phyloP scores from a whole-genome alignment of 2,329 filamentous ascomycete genomes.

The Sarocladium brachiariae region DNA sequence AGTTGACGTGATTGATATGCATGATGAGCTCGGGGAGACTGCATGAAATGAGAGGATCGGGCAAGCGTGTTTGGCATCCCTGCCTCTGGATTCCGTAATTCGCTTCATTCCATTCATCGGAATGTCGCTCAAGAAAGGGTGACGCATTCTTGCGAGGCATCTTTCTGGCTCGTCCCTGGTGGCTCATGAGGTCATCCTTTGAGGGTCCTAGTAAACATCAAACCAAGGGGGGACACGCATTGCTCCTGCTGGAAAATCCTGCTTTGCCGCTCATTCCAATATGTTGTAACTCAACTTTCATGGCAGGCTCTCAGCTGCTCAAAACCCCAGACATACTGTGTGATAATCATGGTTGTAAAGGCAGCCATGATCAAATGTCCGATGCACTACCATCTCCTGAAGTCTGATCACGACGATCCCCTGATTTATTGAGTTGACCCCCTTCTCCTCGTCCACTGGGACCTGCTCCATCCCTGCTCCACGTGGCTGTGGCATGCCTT shows the following conservation, averaged over 20 bases:
- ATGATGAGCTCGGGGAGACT: neutral
- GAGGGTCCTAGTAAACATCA: neutral
- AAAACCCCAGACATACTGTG: too few relatives aligned
- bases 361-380: neutral
- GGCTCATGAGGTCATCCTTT: slow-evolving; percentile 5
- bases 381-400: neutral
- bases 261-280: too few relatives aligned
- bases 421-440: neutral
- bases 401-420: slow-evolving; percentile 7
- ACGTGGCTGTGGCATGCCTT: slow-evolving; percentile 3
- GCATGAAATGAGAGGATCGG: slow-evolving; percentile 9
- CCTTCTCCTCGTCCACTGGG: neutral
- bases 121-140: neutral
- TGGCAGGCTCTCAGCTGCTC: too few relatives aligned
- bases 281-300: too few relatives aligned
- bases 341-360: too few relatives aligned
- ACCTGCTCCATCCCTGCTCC: slow-evolving; percentile 3
- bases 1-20: neutral
- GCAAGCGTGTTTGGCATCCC: slow-evolving; percentile 10
- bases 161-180: neutral
- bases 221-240: too few relatives aligned
- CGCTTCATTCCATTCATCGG: neutral
- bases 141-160: neutral
- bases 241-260: too few relatives aligned
- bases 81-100: neutral